These are phyloP conservation scores for Exophiala calicioides DNA, from an alignment of 2,329 filamentous ascomycete genomes.

Conservation along the genomic window DNA sequence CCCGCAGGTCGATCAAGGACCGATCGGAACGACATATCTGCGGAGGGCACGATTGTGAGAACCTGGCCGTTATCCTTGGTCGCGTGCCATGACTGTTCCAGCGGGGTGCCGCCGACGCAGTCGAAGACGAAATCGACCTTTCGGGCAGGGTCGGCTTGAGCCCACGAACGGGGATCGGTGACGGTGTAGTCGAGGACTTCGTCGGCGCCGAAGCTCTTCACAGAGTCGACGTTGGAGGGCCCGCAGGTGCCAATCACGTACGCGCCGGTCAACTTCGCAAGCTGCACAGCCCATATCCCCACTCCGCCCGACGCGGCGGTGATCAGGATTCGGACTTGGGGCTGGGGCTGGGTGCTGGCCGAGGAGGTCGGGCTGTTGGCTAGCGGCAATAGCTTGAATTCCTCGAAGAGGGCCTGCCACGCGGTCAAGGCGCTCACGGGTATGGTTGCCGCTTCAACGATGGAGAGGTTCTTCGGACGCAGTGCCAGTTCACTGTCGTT, in stretches of 20 bases:
- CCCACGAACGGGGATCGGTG: constrained; percentile 38
- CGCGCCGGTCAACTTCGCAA: constrained; percentile 41
- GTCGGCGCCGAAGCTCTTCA: constrained; percentile 43
- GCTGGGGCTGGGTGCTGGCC: too few relatives aligned
- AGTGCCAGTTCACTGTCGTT: constrained; percentile 41
- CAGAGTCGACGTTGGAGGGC: constrained; percentile 41
- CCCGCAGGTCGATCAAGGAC: constrained; percentile 29
- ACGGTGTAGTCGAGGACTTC: constrained; percentile 45
- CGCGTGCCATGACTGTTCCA: constrained; percentile 47
- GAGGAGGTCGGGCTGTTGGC: not conserved
- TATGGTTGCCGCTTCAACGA: constrained; percentile 41
- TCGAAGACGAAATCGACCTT: constrained; percentile 50
- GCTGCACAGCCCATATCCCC: constrained; percentile 48
- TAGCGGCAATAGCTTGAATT: constrained; percentile 33
- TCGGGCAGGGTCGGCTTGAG: constrained; percentile 28
- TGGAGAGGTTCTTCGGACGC: constrained; percentile 39
- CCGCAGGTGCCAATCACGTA: constrained; percentile 46
- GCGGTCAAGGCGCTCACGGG: constrained; percentile 46
- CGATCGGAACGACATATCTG: constrained; percentile 36
- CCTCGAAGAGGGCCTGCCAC: constrained; percentile 48
- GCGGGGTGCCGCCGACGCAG: constrained; percentile 44
- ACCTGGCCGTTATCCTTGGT: constrained; percentile 41
- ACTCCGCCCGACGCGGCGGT: constrained; percentile 49
- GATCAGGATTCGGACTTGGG: constrained; percentile 41
- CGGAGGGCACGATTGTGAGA: constrained; percentile 44